Conservation (phyloP, 2,329 filamentous ascomycete species). For the Fusarium mundagurra region DNA sequence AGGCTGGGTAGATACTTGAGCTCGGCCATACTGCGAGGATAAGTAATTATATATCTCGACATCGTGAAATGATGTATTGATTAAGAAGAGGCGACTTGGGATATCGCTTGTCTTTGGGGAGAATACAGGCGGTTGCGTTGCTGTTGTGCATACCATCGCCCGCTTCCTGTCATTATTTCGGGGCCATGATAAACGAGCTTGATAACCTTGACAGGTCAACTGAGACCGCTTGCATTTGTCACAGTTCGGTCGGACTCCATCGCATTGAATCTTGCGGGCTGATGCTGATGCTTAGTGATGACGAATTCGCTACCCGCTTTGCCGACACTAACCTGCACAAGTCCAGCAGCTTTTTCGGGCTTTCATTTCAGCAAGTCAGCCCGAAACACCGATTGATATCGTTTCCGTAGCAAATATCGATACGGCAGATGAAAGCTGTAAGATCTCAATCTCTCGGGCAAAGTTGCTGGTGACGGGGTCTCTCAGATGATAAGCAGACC, state of each 20-base stretch:
- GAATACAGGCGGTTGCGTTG: not conserved
- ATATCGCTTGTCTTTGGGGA: not conserved
- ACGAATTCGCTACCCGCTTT: not conserved
- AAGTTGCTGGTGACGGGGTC: constrained; percentile 14
- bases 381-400: not conserved
- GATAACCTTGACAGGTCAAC: constrained; percentile 24
- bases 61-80: constrained; percentile 30
- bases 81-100: not conserved
- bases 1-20: accelerated
- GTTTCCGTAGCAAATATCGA: too few relatives aligned
- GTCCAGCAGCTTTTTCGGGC: constrained; percentile 34
- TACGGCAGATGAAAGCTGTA: not conserved
- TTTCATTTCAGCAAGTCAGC: not conserved
- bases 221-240: constrained; percentile 8
- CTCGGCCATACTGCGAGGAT: not conserved
- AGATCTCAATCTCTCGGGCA: not conserved
- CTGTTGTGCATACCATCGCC: not conserved
- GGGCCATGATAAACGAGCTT: constrained; percentile 33
- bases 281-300: not conserved
- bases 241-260: constrained; percentile 19
- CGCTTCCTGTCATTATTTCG: constrained; percentile 18
- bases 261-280: constrained; percentile 38
- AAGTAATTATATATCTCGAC: not conserved
- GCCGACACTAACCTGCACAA: constrained; percentile 22
- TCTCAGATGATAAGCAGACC: not conserved